Conservation (phyloP, 371 early-diverging fungal genomes). For the Rhizopus stolonifer region DNA sequence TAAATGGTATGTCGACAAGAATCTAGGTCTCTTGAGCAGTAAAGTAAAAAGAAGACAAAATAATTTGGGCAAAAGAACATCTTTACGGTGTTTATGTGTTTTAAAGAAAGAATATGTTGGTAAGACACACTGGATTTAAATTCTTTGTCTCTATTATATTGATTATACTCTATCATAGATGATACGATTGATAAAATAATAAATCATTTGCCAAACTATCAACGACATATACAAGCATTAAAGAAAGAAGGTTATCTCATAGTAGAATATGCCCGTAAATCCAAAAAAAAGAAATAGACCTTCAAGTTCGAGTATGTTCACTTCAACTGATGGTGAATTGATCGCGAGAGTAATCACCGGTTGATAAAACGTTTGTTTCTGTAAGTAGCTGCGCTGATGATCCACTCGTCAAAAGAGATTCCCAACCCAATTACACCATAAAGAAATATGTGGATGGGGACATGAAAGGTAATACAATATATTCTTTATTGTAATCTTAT, state of each 20-base stretch:
- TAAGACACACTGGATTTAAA: constrained; percentile 4
- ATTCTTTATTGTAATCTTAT: background rate
- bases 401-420: constrained; percentile 4
- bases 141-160: constrained; percentile 7
- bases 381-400: constrained; percentile 7
- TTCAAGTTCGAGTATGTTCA: constrained; percentile 6
- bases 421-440: constrained; percentile 7
- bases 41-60: constrained; percentile 8
- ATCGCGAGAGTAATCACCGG: constrained; percentile 8
- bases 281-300: constrained; percentile 6
- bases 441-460: constrained; percentile 14
- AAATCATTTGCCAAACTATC: constrained; percentile 1
- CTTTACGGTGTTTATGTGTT: background rate
- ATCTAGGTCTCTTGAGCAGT: constrained; percentile 1
- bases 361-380: constrained; percentile 7
- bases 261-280: constrained; percentile 16
- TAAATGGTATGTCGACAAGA: constrained; percentile 9
- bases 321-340: constrained; percentile 13
- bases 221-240: constrained; percentile 2
- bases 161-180: constrained; percentile 3
- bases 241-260: constrained; percentile 9
- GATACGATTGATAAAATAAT: constrained; percentile 5
- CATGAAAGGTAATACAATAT: constrained; percentile 16
- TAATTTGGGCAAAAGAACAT: background rate
- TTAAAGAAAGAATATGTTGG: constrained; percentile 9